Evolutionary conservation across 441 rosid genomes (phyloP), one percentile per base, ranked within the genome.

Genomic region (Rhodomyrtus psidioides): DNA sequence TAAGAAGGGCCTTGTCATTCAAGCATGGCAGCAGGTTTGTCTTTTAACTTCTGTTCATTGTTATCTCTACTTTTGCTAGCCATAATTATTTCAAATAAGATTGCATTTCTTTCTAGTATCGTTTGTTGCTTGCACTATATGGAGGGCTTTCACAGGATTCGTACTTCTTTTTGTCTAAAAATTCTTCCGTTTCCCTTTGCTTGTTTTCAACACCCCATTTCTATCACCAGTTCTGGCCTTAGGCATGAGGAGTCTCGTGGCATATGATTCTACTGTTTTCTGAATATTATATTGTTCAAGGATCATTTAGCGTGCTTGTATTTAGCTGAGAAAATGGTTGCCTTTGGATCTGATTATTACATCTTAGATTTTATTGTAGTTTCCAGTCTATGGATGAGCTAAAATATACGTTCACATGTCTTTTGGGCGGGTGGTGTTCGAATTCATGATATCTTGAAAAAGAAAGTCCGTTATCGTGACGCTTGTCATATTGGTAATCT

Each of bases 11-110:
- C 79, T 87, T 75, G 92, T 94, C 58, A 94, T 96, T 90, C 97
- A 96, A 90, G 93, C 93, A 26, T 97, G 99, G 99, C 94, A 96
- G 90, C 96, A 93, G 97, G 96, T 94, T 88, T 10, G n/a, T 16
- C 83, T 14, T 70, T 70, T 39, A 39, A 21, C 79, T 39, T 39
- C 51, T 39, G 79, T 19, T 70, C n/a, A 19, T 70, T 70, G 79
- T 70, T 70, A 39, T 70, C 79, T 39, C 79, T 70, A 39, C 79
- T 70, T 19, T 70, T 70, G n/a, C 51, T 39, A 39, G 49, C n/a
- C 79, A 70, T 70, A 39, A 39, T 70, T 65, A 19, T 65, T 65
- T 65, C 49, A 65, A 65, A 19, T 65, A 34, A 65, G 23, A 34
- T 16, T 62, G 75, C 75, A 17, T 34, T 70, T 39, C 3, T 70